Evolutionary conservation across 768 basidiomycete genomes (phyloP), one percentile per base, ranked within the genome.

Genomic region (Tephrocybe sp.): DNA sequence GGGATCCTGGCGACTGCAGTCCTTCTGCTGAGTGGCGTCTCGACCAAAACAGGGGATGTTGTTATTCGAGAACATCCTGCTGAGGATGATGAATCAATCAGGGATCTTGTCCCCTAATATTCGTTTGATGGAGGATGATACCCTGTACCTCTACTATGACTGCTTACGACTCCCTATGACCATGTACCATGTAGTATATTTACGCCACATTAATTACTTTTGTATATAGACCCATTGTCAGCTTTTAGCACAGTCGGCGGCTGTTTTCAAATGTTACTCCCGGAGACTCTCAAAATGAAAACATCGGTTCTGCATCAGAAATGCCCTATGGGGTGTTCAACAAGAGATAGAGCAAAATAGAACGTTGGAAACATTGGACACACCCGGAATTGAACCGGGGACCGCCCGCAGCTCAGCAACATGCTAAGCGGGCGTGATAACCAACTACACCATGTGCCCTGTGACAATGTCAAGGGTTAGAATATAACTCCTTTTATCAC

Each of bases 1-100:
- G 68, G 62, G n/a, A 61, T 90, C n/a, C 66, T 85, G 23, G 59
- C 75, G 31, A 57, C 70, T n/a, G 71, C 78, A 0, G 69, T 87
- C 9, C 49, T 67, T 24, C 59, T 83, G 40, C 66, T 85, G 2
- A 63, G 64, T 46, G 64, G 77, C 29, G 54, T 83, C 18, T 57
- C 48, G 13, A 49, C 61, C 3, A 50, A 46, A 37, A 29, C 38
- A 33, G 52, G 56, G 21, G 55, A 54, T 30, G 53, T 56, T 22
- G 43, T 55, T 10, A 43, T 50, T 16, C 50, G 34, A 18, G 54
- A 51, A 27, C 18, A 47, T 21, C 21, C 48, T 40, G 29, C 27
- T 16, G 21, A 48, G n/a, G 45, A 49, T 36, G 52, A 53, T 6
- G 53, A 49, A 42, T 15, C 42, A n/a, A 21, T 23, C 4, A 36